phyloP scores from a whole-genome alignment of 192 early-diverging fungal genomes.

The Backusella morwellensis region DNA sequence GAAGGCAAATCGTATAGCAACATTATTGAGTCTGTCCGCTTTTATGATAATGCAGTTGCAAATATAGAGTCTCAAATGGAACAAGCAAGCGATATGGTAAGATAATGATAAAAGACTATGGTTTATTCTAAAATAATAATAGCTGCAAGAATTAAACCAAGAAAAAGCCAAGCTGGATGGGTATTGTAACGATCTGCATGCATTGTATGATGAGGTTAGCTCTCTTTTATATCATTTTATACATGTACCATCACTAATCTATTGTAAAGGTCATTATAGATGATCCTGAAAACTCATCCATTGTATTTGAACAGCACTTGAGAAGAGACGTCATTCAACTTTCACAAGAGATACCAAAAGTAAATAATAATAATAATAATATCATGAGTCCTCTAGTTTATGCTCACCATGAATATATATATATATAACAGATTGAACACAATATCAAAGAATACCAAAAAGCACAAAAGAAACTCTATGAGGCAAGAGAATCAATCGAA shows the following conservation, averaged over 20 bases:
- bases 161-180: slow-evolving; percentile 24
- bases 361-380: neutral
- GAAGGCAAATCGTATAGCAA: neutral
- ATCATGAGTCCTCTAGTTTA: neutral
- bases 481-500: slow-evolving; percentile 30
- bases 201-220: slow-evolving; percentile 25
- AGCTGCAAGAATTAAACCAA: slow-evolving; percentile 21
- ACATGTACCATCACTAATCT: neutral
- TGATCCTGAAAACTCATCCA: neutral
- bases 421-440: neutral
- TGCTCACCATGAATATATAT: neutral
- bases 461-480: slow-evolving; percentile 25
- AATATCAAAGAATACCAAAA: slow-evolving; percentile 7
- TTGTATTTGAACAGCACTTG: slow-evolving; percentile 19
- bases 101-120: too few relatives aligned
- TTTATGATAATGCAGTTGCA: slow-evolving; percentile 4
- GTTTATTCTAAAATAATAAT: neutral
- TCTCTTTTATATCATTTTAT: neutral
- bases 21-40: slow-evolving; percentile 5
- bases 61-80: slow-evolving; percentile 21
- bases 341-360: slow-evolving; percentile 23
- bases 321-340: slow-evolving; percentile 23
- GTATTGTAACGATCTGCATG: slow-evolving; percentile 15
- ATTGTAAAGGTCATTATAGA: neutral
- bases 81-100: slow-evolving; percentile 22